Evolutionary conservation across 176 grass and related monocot species (phyloP).

Genomic region (Metroxylon sagu): DNA sequence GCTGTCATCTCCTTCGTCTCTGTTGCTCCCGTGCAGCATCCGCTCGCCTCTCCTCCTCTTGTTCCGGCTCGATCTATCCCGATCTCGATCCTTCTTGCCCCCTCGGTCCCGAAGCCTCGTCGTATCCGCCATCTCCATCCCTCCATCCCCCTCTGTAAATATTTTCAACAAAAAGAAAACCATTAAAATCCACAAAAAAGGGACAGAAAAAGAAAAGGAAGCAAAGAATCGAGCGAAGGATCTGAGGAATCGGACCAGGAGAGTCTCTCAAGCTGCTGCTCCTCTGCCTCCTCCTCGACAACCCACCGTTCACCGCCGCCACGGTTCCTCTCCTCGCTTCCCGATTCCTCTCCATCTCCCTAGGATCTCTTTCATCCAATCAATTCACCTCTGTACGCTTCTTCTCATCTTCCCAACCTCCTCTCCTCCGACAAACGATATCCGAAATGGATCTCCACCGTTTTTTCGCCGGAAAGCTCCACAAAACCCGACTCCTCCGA

Average conservation of each 20-base stretch:
- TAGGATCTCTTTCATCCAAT: constrained; percentile 10
- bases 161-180: background rate
- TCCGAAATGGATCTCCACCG: background rate
- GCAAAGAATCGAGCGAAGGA: background rate
- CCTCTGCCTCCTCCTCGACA: constrained; percentile 10
- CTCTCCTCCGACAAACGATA: background rate
- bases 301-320: constrained; percentile 2
- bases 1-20: constrained; percentile 54
- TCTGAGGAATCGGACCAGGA: background rate
- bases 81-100: constrained; percentile 2
- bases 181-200: background rate
- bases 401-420: background rate
- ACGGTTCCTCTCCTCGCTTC: constrained; percentile 5
- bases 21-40: background rate
- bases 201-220: background rate
- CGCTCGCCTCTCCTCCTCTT: constrained; percentile 7
- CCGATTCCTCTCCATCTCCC: constrained; percentile 5
- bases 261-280: background rate
- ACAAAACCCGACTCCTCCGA: background rate
- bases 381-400: no score
- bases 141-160: constrained; percentile 2
- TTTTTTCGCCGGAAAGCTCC: background rate
- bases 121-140: constrained; percentile 6
- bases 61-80: constrained; percentile 7
- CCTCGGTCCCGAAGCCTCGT: constrained; percentile 6